phyloP scores from a whole-genome alignment of 495 filamentous ascomycete genomes.

The Lasiosphaeriaceae sp. region DNA sequence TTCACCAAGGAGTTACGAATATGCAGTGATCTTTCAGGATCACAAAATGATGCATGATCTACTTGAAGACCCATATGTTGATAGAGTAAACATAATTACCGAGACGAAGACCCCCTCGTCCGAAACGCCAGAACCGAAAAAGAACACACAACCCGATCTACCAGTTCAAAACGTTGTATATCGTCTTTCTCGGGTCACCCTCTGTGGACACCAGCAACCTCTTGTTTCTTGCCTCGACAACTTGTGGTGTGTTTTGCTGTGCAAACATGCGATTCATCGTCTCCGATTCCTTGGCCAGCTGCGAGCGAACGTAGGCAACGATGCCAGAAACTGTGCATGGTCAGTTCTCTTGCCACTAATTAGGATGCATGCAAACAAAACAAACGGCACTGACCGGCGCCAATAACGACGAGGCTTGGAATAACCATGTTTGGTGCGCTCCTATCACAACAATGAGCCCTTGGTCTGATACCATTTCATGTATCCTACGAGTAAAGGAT shows the following conservation, averaged over 20 bases:
- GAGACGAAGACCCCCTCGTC: no score
- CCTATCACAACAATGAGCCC: no score
- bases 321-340: conserved; percentile 25
- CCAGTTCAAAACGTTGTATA: conserved; percentile 38
- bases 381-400: not conserved
- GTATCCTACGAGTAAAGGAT: no score
- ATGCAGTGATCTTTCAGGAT: no score
- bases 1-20: no score
- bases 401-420: no score
- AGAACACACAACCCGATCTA: not conserved
- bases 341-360: not conserved
- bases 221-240: conserved; percentile 27
- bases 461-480: no score
- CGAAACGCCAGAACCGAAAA: no score
- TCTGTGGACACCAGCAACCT: conserved; percentile 27
- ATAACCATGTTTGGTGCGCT: no score
- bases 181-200: conserved; percentile 36
- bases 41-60: no score
- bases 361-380: not conserved
- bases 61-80: no score
- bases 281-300: conserved; percentile 28
- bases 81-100: no score
- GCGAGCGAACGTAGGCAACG: conserved; percentile 27
- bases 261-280: conserved; percentile 38
- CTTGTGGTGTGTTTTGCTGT: conserved; percentile 37